phyloP scores from a whole-genome alignment of 805 yeast genomes.

The Kluyveromyces lactis region DNA sequence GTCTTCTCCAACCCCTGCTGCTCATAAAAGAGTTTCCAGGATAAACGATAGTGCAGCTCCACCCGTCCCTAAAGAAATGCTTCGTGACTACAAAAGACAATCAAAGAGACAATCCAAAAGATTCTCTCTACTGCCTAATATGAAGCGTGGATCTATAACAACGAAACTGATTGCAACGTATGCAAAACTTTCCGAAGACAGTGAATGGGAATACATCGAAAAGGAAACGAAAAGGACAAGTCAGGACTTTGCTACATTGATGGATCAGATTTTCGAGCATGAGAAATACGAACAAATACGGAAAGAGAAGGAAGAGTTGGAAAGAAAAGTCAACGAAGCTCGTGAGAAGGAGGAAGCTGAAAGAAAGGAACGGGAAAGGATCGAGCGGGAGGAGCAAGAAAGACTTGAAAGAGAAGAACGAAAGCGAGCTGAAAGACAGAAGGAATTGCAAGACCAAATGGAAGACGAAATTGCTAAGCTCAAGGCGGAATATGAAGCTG shows the following conservation, averaged over 20 bases:
- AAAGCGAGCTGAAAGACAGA: constrained; percentile 18
- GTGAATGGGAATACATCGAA: constrained; percentile 62
- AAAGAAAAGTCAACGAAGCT: constrained; percentile 38
- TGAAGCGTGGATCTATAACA: constrained; percentile 64
- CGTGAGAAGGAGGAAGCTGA: constrained; percentile 39
- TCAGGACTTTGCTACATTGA: constrained; percentile 67
- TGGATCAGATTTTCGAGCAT: constrained; percentile 70
- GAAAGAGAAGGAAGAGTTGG: constrained; percentile 39
- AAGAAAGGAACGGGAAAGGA: constrained; percentile 18
- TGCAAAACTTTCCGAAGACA: constrained; percentile 57
- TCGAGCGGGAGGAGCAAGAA: constrained; percentile 17
- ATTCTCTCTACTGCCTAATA: constrained; percentile 32
- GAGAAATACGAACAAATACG: constrained; percentile 54
- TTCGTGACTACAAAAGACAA: constrained; percentile 17
- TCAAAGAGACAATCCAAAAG: constrained; percentile 27
- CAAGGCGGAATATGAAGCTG: constrained; percentile 12
- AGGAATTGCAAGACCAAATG: constrained; percentile 19
- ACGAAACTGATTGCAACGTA: constrained; percentile 63
- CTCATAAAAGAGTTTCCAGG: constrained; percentile 20
- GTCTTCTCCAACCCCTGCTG: constrained; percentile 26
- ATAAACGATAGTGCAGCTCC: constrained; percentile 18
- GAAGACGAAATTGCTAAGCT: constrained; percentile 18
- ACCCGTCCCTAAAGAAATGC: constrained; percentile 19
- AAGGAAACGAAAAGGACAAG: constrained; percentile 69
- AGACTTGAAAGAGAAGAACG: constrained; percentile 11